Base-by-base conservation (phyloP, 805 yeast species). In the Ogataea saltuana region DNA sequence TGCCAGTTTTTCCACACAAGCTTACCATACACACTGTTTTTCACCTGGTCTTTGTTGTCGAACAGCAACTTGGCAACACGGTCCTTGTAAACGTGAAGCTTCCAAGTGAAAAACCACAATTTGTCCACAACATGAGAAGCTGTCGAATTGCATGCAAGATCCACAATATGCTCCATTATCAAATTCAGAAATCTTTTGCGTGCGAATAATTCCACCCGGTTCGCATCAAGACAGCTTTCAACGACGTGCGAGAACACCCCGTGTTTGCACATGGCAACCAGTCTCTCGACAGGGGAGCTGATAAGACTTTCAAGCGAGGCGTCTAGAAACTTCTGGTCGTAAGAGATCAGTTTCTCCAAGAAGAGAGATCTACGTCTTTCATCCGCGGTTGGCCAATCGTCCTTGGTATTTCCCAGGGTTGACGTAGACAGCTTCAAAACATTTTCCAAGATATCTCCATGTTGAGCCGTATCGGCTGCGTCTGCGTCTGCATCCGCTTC, bases 1-100 rank as follows among this genome's bases (percentile, higher is more conserved):
- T 76, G 68, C 97, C 97, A 93, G 63, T 91, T 91, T 61, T 84
- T 87, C 98, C 97, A 93, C 1, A 93, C 98, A 55, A 81, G 75
- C 59, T 83, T 79, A 26, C 99, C 99, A 58, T 91, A 93, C 10
- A 71, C 76, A 59, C 96, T 86, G 48, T 83, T 88, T 68, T 93
- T 89, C 33, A 93, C 85, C 48, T 74, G 72, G 28, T 78, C 83
- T 29, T 82, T 75, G 32, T 81, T 75, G 13, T 69, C 73, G 20
- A 69, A 56, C 46, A 91, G 67, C 46, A 81, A 83, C 18, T 75
- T 74, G 0, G 95, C 97, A 47, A 91, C 76, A 53, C 91, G 75
- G 60, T 91, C 98, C 54, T 95, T 85, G 63, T 84, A 88, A 71
- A 84, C 79, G 45, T 88, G 88, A 59, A 90, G 71, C 44, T 82